These are phyloP conservation scores for Penicillium cosmopolitanum DNA, from an alignment of 495 filamentous ascomycete genomes.

Conservation along the genomic window DNA sequence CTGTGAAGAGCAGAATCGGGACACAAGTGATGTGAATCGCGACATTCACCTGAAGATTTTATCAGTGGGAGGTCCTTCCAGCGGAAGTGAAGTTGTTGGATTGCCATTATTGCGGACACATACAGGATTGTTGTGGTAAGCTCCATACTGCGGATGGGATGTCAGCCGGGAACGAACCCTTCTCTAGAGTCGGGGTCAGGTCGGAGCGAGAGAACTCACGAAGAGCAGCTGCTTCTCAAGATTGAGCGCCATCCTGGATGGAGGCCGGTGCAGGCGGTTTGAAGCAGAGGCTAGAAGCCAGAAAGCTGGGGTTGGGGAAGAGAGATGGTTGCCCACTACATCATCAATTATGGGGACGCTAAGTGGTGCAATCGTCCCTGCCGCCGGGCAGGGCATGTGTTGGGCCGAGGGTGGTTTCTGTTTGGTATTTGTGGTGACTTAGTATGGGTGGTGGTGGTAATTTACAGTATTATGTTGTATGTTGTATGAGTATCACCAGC, in stretches of 20 bases:
- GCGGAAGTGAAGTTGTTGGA: background rate
- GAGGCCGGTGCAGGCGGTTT: background rate
- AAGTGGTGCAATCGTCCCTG: constrained; percentile 23
- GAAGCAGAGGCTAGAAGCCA: constrained; percentile 3
- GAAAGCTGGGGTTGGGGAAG: constrained; percentile 15
- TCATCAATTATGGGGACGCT: constrained; percentile 24
- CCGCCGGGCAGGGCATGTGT: constrained; percentile 23
- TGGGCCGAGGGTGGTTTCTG: constrained; percentile 23
- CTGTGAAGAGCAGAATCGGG: constrained; percentile 78
- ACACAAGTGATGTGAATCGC: constrained; percentile 91
- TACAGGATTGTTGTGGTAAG: constrained; percentile 89
- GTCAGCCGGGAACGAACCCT: constrained; percentile 24
- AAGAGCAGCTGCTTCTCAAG: constrained; percentile 80
- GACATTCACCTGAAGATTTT: constrained; percentile 67
- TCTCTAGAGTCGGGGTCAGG: background rate
- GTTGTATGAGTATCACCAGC: no score
- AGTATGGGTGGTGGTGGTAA: background rate
- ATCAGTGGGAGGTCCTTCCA: background rate
- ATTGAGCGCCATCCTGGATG: constrained; percentile 66
- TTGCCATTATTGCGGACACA: constrained; percentile 6
- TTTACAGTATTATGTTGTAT: background rate
- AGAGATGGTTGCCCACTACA: constrained; percentile 13
- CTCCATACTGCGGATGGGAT: constrained; percentile 71
- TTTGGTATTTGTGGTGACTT: constrained; percentile 1
- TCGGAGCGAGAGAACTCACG: constrained; percentile 51